Evolutionary conservation across 2,329 filamentous ascomycete genomes (phyloP), one percentile per base, ranked within the genome.

Genomic region (Fusarium tjaetaba): DNA sequence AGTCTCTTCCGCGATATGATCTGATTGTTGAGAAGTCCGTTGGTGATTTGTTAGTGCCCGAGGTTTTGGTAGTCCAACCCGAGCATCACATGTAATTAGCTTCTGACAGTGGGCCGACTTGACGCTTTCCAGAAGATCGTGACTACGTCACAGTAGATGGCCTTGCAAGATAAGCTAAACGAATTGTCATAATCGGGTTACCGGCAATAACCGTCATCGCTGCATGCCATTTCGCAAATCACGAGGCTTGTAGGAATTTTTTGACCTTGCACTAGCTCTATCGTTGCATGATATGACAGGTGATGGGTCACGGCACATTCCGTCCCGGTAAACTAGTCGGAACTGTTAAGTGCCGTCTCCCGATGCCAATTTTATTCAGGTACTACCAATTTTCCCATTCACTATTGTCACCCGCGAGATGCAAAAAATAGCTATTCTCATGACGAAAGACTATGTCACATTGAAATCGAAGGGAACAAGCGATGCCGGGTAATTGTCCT

Each of bases 391-490:
- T 11, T 14, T 34, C 30, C n/a, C 16, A 34, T 11, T 34, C 30
- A 34, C 11, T 34, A 28, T 32, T 8, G 11, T 32, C 22, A 7
- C 52, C 26, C 7, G 13, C 11, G 2, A 34, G 16, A 24, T 20
- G 20, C 9, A 15, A 20, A 20, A 24, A 51, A 24, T 51, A 11
- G n/a, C 13, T 4, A 15, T 24, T 49, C n/a, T 24, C 2, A 4
- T 8, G 20, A 15, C 6, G 1, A 0, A 11, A 51, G 11, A 51
- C 30, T 51, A 51, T 9, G 11, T 34, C 7, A 51, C 16, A 34
- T 59, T 65, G 7, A 67, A 58, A 24, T 68, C 61, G n/a, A 68
- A 68, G 4, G 65, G 65, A 3, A 68, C 51, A 7, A 68, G 34
- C 8, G 39, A 30, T n/a, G 63, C 28, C 9, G 65, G 45, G 18